phyloP scores from a whole-genome alignment of 371 early-diverging fungal genomes.

The Rhizopus sp. region DNA sequence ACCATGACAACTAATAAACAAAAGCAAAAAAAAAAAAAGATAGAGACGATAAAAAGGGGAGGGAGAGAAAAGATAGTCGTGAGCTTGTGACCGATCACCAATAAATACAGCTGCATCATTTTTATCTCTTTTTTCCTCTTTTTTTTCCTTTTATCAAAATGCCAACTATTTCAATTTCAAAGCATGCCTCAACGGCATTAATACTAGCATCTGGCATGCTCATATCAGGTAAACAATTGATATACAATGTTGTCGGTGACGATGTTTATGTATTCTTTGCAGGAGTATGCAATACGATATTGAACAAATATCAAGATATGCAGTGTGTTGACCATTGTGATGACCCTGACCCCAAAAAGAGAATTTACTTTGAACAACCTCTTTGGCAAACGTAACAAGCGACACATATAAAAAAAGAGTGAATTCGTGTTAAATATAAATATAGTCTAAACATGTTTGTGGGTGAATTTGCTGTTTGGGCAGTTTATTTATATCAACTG shows the following conservation, averaged over 20 bases:
- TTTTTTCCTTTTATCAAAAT: slow-evolving; percentile 1
- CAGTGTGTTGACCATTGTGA: slow-evolving; percentile 90
- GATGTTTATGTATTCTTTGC: not conserved
- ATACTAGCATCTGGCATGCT: slow-evolving; percentile 77
- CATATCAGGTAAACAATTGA: slow-evolving; percentile 60
- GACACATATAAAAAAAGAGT: not conserved
- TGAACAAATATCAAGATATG: slow-evolving; percentile 85
- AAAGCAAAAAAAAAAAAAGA: no score
- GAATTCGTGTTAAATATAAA: not conserved
- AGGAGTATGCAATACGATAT: slow-evolving; percentile 78
- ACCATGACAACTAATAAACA: no score
- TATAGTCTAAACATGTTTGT: slow-evolving; percentile 88
- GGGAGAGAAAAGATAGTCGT: not conserved
- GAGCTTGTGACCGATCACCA: not conserved
- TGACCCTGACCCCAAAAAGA: slow-evolving; percentile 71
- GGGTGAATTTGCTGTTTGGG: slow-evolving; percentile 75
- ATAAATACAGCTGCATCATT: not conserved
- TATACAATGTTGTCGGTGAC: not conserved
- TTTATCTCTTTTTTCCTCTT: not conserved
- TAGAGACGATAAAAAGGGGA: no score
- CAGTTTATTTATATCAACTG: slow-evolving; percentile 41
- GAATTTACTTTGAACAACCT: slow-evolving; percentile 92
- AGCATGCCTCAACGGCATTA: slow-evolving; percentile 9
- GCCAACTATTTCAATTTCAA: not conserved
- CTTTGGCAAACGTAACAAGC: slow-evolving; percentile 84